Conservation (phyloP, 2,329 filamentous ascomycete species). For the Thielaviopsis ethacetica region DNA sequence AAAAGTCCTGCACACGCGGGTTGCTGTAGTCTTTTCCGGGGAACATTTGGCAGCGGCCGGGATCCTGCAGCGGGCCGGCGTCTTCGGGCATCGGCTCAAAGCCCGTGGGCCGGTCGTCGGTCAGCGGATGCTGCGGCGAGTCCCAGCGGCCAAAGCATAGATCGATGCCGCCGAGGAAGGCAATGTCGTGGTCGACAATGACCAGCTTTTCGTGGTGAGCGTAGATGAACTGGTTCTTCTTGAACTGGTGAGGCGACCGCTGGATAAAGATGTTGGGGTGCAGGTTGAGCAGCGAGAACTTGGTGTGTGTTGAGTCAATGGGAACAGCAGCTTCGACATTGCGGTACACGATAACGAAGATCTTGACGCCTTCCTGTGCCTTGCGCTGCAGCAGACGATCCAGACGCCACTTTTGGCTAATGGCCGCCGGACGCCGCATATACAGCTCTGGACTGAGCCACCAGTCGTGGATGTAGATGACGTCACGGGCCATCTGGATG, state of each 20-base stretch:
- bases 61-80: slow-evolving; percentile 49
- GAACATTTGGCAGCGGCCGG: slow-evolving; percentile 89
- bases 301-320: slow-evolving; percentile 96
- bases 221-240: slow-evolving; percentile 99
- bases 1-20: slow-evolving; percentile 88
- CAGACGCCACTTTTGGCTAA: slow-evolving; percentile 95
- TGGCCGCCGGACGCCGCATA: slow-evolving; percentile 80
- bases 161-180: slow-evolving; percentile 90
- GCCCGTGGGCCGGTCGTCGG: slow-evolving; percentile 87
- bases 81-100: slow-evolving; percentile 50
- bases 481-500: slow-evolving; percentile 91
- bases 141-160: slow-evolving; percentile 97
- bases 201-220: slow-evolving; percentile 98
- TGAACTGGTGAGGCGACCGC: slow-evolving; percentile 89
- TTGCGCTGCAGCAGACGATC: slow-evolving; percentile 88
- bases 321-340: slow-evolving; percentile 96
- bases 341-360: slow-evolving; percentile 94
- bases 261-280: slow-evolving; percentile 96
- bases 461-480: slow-evolving; percentile 99
- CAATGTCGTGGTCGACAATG: slow-evolving; percentile 87
- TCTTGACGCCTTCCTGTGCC: slow-evolving; percentile 85
- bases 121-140: slow-evolving; percentile 77
- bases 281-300: slow-evolving; percentile 85
- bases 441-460: slow-evolving; percentile 96
- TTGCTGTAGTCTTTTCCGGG: slow-evolving; percentile 98